Conservation (phyloP, 495 filamentous ascomycete species). For the Penicillium crystallinum region DNA sequence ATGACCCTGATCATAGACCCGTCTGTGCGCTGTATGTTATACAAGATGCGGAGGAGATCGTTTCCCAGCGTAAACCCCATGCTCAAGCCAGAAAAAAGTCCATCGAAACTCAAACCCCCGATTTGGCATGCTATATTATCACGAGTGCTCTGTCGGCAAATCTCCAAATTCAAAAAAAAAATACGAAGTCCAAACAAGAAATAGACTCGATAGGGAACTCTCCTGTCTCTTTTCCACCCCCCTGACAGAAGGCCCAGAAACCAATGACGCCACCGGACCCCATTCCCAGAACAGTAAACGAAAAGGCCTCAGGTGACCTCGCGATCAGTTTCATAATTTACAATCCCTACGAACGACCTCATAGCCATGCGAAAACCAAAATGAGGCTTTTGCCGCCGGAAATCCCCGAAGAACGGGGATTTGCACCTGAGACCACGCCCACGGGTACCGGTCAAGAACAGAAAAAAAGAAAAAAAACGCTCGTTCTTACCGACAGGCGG, state of each 20-base stretch:
- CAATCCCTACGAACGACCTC: no score
- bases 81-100: background rate
- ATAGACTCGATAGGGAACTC: background rate
- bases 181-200: background rate
- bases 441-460: background rate
- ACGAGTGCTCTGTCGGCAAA: no score
- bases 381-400: background rate
- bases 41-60: no score
- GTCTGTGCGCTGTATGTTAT: background rate
- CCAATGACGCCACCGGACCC: background rate
- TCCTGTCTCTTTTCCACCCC: background rate
- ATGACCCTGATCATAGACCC: background rate
- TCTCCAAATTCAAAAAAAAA: background rate
- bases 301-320: no score
- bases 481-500: constrained; percentile 21
- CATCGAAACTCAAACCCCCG: background rate
- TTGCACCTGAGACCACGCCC: background rate
- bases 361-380: background rate
- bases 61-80: no score
- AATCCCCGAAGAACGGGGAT: background rate
- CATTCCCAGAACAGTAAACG: background rate
- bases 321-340: no score
- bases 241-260: background rate
- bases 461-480: background rate
- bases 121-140: background rate